Percentiles rank a stretch among this genome's conserved stretches.
Conservation (phyloP, 1,284 basidiomycete genomes). For the Vanrija sp. region DNA sequence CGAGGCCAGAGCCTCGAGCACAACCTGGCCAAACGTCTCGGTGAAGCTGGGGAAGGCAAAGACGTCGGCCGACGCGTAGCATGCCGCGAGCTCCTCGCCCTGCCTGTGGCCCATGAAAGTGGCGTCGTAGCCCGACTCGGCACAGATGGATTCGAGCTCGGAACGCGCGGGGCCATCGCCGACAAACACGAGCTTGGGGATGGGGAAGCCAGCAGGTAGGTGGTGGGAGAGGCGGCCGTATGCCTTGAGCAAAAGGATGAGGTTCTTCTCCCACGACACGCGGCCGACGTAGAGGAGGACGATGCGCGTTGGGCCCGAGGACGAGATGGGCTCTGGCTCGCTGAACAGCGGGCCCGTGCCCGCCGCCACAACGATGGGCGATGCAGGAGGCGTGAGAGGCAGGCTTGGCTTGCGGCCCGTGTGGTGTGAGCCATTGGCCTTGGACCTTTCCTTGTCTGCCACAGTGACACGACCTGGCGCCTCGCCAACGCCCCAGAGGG, state of each 20-base stretch:
- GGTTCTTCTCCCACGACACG: slow-evolving; percentile 59
- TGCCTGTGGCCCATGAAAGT: slow-evolving; percentile 55
- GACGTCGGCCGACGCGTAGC: slow-evolving; percentile 56
- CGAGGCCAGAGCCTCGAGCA: slow-evolving; percentile 56
- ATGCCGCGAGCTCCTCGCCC: slow-evolving; percentile 49
- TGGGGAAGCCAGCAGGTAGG: slow-evolving; percentile 19
- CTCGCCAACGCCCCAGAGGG: slow-evolving; percentile 50
- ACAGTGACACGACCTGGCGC: slow-evolving; percentile 7
- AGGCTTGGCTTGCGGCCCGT: slow-evolving; percentile 35
- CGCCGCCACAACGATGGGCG: slow-evolving; percentile 23
- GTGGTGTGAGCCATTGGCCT: slow-evolving; percentile 39
- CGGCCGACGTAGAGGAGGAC: slow-evolving; percentile 49
- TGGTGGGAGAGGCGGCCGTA: slow-evolving; percentile 44
- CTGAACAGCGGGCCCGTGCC: not conserved
- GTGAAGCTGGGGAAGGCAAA: slow-evolving; percentile 57
- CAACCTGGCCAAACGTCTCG: slow-evolving; percentile 59
- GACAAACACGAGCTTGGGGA: slow-evolving; percentile 56
- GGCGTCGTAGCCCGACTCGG: slow-evolving; percentile 51
- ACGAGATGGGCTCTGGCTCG: slow-evolving; percentile 22
- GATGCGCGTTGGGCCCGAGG: slow-evolving; percentile 21
- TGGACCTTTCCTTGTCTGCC: slow-evolving; percentile 8
- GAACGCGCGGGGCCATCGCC: slow-evolving; percentile 56
- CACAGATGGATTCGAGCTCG: slow-evolving; percentile 53
- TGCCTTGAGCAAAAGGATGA: slow-evolving; percentile 55
- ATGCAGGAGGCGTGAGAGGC: slow-evolving; percentile 44